phyloP scores from a whole-genome alignment of 75 land plant genomes.

The Pinus tabuliformis region DNA sequence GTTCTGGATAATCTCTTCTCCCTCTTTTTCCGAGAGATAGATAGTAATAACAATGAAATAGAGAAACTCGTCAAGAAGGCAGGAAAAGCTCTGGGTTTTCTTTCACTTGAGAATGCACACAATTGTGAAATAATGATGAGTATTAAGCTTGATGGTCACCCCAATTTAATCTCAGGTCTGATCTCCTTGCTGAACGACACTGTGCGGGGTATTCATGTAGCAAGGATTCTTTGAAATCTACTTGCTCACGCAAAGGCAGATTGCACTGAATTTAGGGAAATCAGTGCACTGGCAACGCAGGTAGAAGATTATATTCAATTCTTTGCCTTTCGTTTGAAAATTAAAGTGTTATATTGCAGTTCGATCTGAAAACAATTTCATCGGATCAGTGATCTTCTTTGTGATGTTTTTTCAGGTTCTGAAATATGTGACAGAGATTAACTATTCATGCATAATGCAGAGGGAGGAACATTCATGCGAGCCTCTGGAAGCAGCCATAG shows the following conservation, averaged over 20 bases:
- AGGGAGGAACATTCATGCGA: no score
- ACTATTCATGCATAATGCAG: no score
- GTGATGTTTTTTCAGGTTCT: background rate
- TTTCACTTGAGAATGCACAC: constrained; percentile 40
- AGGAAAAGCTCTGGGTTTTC: constrained; percentile 65
- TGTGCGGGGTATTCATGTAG: constrained; percentile 30
- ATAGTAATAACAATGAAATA: constrained; percentile 13
- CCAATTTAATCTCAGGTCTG: constrained; percentile 18
- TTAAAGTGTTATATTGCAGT: no score
- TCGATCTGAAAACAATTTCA: no score
- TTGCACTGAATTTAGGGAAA: constrained; percentile 16
- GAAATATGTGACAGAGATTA: background rate
- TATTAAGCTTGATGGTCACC: background rate
- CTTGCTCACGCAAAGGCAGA: constrained; percentile 40
- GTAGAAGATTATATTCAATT: background rate
- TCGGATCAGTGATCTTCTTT: background rate
- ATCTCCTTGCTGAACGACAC: constrained; percentile 29
- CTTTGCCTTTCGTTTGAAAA: background rate
- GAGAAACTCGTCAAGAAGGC: constrained; percentile 22
- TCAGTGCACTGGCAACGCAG: constrained; percentile 24
- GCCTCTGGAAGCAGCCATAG: constrained; percentile 4
- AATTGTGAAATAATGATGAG: constrained; percentile 11
- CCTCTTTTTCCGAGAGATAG: constrained; percentile 32
- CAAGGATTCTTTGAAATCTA: constrained; percentile 16
- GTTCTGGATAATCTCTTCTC: constrained; percentile 1